Percentiles rank a stretch among this genome's conserved stretches.
Evolutionary conservation across 305 asterid species (phyloP).

Genomic region (Solanum chacoense): DNA sequence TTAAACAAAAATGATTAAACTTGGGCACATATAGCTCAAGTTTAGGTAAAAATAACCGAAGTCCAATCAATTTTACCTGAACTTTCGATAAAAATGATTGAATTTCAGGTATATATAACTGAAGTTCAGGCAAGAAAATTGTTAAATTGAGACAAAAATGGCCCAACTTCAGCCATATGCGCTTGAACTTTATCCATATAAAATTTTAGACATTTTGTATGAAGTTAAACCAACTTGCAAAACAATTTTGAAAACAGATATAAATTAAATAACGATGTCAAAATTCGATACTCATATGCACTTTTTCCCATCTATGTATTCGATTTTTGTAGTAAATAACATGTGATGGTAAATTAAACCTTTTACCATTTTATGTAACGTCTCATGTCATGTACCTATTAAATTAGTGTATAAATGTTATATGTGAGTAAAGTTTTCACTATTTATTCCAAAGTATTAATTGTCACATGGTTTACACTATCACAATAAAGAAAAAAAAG

Average conservation of each 20-base stretch:
- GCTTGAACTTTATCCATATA: neutral
- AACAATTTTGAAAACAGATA: fast-evolving
- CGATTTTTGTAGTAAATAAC: neutral
- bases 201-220: neutral
- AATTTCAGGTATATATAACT: too few species aligned
- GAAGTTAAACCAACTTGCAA: neutral
- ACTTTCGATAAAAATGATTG: neutral
- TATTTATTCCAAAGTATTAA: neutral
- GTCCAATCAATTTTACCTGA: neutral
- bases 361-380: neutral
- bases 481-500: constrained; percentile 4
- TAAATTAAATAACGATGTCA: neutral
- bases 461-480: constrained; percentile 6
- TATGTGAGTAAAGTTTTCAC: neutral
- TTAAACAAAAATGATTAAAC: neutral
- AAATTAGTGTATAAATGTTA: neutral
- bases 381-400: neutral
- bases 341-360: neutral
- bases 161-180: neutral
- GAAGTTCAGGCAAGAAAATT: too few species aligned
- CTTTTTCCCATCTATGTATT: neutral
- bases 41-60: neutral
- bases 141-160: neutral
- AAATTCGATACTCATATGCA: neutral
- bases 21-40: neutral